These are phyloP conservation scores for Candida nemodendra DNA, from an alignment of 805 yeast species.

Conservation along the genomic window DNA sequence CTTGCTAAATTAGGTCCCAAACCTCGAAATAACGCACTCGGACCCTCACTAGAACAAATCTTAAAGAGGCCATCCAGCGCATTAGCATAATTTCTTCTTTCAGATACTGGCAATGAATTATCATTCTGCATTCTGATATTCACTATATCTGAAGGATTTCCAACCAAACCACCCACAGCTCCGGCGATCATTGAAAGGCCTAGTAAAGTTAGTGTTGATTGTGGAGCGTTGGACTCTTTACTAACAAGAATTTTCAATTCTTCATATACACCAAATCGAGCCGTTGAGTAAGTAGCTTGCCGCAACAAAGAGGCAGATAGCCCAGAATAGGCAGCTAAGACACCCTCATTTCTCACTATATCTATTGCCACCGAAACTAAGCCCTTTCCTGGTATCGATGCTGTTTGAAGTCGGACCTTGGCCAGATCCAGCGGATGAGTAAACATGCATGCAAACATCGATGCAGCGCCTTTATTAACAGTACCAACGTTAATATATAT, in stretches of 20 bases:
- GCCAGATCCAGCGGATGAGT: slow-evolving; percentile 88
- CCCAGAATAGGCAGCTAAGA: slow-evolving; percentile 74
- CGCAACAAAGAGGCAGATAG: slow-evolving; percentile 77
- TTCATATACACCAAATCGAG: slow-evolving; percentile 86
- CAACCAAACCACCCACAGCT: slow-evolving; percentile 78
- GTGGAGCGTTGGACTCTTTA: slow-evolving; percentile 41
- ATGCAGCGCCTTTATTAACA: slow-evolving; percentile 50
- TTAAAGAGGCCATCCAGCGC: slow-evolving; percentile 73
- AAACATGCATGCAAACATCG: slow-evolving; percentile 62
- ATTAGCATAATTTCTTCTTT: slow-evolving; percentile 71
- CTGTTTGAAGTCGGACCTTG: slow-evolving; percentile 83
- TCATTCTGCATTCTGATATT: slow-evolving; percentile 92
- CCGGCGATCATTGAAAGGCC: slow-evolving; percentile 88
- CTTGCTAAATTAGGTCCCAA: slow-evolving; percentile 73
- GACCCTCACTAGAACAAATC: slow-evolving; percentile 61
- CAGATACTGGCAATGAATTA: slow-evolving; percentile 58
- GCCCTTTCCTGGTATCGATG: slow-evolving; percentile 61
- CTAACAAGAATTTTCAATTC: slow-evolving; percentile 57
- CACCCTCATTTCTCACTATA: slow-evolving; percentile 63
- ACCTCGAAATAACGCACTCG: slow-evolving; percentile 63
- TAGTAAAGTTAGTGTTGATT: slow-evolving; percentile 57
- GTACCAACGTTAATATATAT: neutral
- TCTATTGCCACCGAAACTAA: slow-evolving; percentile 59
- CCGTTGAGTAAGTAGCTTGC: slow-evolving; percentile 86
- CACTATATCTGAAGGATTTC: slow-evolving; percentile 86